Evolutionary conservation across 768 basidiomycete species (phyloP).

Genomic region (Rhizopogon vinicolor): DNA sequence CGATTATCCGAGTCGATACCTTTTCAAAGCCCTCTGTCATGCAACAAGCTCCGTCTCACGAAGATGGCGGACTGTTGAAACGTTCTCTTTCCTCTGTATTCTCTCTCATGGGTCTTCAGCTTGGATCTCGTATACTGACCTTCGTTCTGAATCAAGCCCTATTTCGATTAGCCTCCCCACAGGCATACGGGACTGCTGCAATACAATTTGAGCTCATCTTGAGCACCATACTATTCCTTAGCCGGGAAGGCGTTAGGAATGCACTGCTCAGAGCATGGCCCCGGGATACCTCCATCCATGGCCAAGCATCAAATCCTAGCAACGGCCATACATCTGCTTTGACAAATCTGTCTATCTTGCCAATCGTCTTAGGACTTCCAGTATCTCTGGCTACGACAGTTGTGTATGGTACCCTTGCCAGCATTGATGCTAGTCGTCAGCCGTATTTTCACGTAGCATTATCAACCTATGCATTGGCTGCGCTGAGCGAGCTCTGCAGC

Average conservation of each 20-base stretch:
- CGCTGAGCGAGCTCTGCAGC: constrained; percentile 70
- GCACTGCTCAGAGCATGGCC: constrained; percentile 64
- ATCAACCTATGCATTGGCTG: constrained; percentile 66
- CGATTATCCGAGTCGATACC: not conserved
- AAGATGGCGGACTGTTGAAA: constrained; percentile 15
- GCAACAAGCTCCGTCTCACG: not conserved
- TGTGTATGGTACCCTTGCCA: constrained; percentile 53
- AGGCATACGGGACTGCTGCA: constrained; percentile 83
- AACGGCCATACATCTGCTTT: constrained; percentile 12
- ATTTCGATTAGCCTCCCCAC: constrained; percentile 77
- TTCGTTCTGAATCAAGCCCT: constrained; percentile 88
- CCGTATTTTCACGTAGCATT: constrained; percentile 62
- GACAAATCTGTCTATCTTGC: constrained; percentile 55
- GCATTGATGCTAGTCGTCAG: constrained; percentile 52
- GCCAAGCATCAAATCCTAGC: not conserved
- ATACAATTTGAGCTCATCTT: constrained; percentile 93
- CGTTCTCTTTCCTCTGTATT: constrained; percentile 38
- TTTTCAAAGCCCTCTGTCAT: not conserved
- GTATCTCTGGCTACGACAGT: constrained; percentile 48
- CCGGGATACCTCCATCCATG: constrained; percentile 6
- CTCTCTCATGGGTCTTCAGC: constrained; percentile 81
- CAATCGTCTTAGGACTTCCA: constrained; percentile 64
- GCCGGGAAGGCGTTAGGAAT: constrained; percentile 89
- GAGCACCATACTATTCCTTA: constrained; percentile 87
- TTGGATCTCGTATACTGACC: constrained; percentile 79